Evolutionary conservation across 2,329 filamentous ascomycete genomes (phyloP), one percentile per base, ranked within the genome.

Genomic region (Cercospora zeae-maydis): DNA sequence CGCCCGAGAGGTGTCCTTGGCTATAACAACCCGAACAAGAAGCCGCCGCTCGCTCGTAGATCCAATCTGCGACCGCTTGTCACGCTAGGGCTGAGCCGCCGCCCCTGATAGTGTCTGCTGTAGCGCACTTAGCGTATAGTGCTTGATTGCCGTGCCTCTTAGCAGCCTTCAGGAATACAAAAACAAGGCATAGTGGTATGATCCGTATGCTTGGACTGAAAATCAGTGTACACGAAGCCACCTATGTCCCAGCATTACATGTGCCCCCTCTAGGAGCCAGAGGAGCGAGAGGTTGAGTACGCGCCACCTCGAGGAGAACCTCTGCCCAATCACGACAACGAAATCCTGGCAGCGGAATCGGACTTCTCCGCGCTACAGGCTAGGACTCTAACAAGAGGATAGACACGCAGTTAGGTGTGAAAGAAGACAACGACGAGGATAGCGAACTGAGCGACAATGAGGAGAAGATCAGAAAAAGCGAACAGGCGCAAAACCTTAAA

Each of bases 221-320:
- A 75, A 80, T 86, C 65, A 89, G 89, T 74, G 77, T 92, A 52
- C 83, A 87, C 42, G 86, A 87, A 61, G 80, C 82, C 14, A 61
- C 62, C 60, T 58, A 66, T 33, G 37, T 45, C 24, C 52, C 53
- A 21, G 54, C 59, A 45, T n/a, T 45, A 51, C 57, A 63, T 59
- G 51, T 68, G 53, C 60, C 66, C 27, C 31, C 62, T 45, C 16
- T 61, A 62, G 33, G 66, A 66, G 19, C 61, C 66, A 16, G 80
- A 84, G 58, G 86, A 90, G 47, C 86, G 87, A 24, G 93, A 97
- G 59, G 86, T 93, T 64, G 95, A 98, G 80, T 96, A 96, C 75
- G 92, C 92, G 74, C 92, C 93, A 4, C 91, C 92, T 0, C 87
- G 82, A 64, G 84, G 87, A 1, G 83, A 83, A 67, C 79, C 75